phyloP scores from a whole-genome alignment of 345 rosid genomes.

The Citrus sinensis region DNA sequence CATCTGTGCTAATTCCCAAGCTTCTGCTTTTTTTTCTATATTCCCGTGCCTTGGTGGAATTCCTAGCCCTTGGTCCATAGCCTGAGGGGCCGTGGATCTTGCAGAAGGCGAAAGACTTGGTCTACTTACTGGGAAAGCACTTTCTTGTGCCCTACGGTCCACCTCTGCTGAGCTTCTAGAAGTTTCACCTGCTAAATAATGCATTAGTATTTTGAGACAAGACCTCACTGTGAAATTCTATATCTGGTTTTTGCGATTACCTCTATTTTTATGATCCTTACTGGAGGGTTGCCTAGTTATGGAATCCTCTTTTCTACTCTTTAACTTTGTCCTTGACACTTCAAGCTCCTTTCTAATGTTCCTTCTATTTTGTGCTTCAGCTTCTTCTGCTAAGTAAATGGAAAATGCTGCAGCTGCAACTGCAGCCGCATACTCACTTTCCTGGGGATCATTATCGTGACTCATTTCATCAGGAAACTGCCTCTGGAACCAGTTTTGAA shows the following conservation, averaged over 20 bases:
- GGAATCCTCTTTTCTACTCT: slow-evolving; percentile 15
- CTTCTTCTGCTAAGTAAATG: slow-evolving; percentile 40
- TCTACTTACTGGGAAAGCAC: slow-evolving; percentile 10
- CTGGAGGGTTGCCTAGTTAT: slow-evolving; percentile 14
- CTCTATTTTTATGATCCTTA: slow-evolving; percentile 25
- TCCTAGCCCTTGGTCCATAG: slow-evolving; percentile 13
- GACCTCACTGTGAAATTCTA: background rate
- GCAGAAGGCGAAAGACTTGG: slow-evolving; percentile 22
- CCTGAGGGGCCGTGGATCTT: slow-evolving; percentile 14
- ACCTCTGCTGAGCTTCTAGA: slow-evolving; percentile 8
- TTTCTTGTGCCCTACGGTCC: slow-evolving; percentile 18
- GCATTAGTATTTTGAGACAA: background rate
- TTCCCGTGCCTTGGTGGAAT: slow-evolving; percentile 15
- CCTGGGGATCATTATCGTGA: slow-evolving; percentile 18
- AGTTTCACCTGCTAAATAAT: slow-evolving; percentile 30
- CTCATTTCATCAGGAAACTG: slow-evolving; percentile 38
- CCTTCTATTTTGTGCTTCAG: slow-evolving; percentile 21
- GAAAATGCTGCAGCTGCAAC: slow-evolving; percentile 62
- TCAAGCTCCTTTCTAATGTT: slow-evolving; percentile 38
- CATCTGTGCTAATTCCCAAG: slow-evolving; percentile 66
- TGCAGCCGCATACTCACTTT: slow-evolving; percentile 45
- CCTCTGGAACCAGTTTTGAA: slow-evolving; percentile 34
- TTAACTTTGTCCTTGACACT: slow-evolving; percentile 23
- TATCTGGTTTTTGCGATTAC: background rate
- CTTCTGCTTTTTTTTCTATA: slow-evolving; percentile 38